Evolutionary conservation across 1,284 basidiomycete species (phyloP), one percentile per base, ranked within the genome.

Genomic region (Hortiboletus rubellus): DNA sequence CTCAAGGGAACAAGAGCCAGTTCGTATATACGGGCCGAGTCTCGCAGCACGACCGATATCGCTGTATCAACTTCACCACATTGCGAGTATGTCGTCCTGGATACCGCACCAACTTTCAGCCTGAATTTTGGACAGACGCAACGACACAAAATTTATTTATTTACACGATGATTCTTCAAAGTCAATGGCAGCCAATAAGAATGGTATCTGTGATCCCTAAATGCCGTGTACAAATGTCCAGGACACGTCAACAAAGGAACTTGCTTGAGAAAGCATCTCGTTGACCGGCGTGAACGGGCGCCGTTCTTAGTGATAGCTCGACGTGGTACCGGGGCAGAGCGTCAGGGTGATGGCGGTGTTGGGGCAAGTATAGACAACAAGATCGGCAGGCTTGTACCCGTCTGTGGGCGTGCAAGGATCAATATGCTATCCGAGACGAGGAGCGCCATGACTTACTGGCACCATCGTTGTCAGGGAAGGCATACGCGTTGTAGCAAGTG

Each of bases 381-480:
- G 44, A 24, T 71, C 69, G 17, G 71, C 70, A n/a, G 62, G 46
- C 57, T 48, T 52, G 38, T 62, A 70, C 37, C 69, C 62, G 1
- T 0, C 62, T 63, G 44, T 24, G 14, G 12, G 27, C 3, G 3
- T 10, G 22, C 22, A 22, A 22, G 4, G 7, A 27, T 63, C 10
- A 63, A 24, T 17, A 45, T 10, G 18, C 34, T 22, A 7, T n/a
- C 3, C 3, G 7, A 33, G 24, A 27, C n/a, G 12, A 45, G 22
- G 15, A 40, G 43, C 8, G 8, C 24, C 2, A 3, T 12, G 37
- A 63, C 63, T 54, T 52, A 69, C 68, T 2, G 10, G 66, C 36
- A 27, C 72, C 72, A 18, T 72, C 71, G 42, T 71, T 73, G 60
- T 72, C 72, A 22, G 72, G 69, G 67, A 71, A 71, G 42, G 60